Percentiles rank a stretch among this genome's conserved stretches.
Conservation (phyloP, 345 rosid species). For the Eucalyptus lansdowneana region DNA sequence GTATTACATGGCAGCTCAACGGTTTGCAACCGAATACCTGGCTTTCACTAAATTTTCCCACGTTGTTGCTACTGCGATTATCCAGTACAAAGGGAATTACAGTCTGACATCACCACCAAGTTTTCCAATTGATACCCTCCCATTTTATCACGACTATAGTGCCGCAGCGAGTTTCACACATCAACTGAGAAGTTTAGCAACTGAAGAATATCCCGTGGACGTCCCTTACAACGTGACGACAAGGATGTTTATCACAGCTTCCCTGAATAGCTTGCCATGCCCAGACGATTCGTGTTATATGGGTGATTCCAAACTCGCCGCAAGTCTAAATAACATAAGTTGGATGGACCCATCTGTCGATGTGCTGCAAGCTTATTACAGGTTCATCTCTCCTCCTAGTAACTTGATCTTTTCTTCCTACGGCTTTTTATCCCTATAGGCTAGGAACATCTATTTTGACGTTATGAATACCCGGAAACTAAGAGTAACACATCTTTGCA, state of each 20-base stretch:
- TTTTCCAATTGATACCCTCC: not conserved
- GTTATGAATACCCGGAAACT: not conserved
- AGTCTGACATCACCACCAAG: not conserved
- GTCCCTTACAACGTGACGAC: not conserved
- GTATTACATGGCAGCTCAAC: not conserved
- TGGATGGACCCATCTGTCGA: not conserved
- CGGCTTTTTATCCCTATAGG: not conserved
- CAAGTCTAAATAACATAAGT: constrained; percentile 2
- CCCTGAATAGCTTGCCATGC: not conserved
- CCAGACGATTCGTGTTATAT: not conserved
- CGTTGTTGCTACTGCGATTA: not conserved
- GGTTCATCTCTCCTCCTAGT: not conserved
- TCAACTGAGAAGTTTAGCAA: not conserved
- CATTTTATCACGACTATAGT: not conserved
- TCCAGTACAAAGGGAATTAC: not conserved
- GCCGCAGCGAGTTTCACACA: not conserved
- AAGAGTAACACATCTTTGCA: not conserved
- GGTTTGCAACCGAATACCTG: not conserved
- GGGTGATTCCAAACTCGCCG: not conserved
- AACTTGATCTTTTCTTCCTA: not conserved
- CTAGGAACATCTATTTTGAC: not conserved
- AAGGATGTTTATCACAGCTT: not conserved
- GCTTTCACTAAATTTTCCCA: not conserved
- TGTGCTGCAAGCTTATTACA: not conserved
- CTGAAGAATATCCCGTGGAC: not conserved